Evolutionary conservation across 371 early-diverging fungal genomes (phyloP), one percentile per base, ranked within the genome.

Genomic region (Mucor piriformis): DNA sequence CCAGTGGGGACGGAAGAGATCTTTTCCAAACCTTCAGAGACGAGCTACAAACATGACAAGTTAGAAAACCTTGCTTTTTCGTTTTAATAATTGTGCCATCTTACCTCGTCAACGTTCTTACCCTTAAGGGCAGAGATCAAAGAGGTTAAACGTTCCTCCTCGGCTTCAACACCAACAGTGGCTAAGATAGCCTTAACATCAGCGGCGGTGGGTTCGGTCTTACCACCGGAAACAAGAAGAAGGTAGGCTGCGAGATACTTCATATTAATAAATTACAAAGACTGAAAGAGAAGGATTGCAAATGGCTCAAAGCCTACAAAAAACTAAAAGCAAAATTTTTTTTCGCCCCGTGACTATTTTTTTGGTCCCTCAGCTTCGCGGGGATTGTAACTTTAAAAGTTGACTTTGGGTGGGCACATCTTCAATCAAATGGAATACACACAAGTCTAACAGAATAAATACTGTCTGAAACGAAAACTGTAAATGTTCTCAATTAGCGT

Each of bases 181-280:
- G 87, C 73, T 69, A 98, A 87, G 72, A 98, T 86, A 66, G 77
- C 74, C 77, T 84, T 85, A 87, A 98, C 83, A 69, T 91, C 89
- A 48, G 70, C 82, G 67, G 89, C 91, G 67, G 91, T 69, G 69
- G 97, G 95, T 70, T 86, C 61, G 73, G 85, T 84, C 76, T 94
- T 92, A 69, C 93, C 93, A 81, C 92, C 95, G 78, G 90, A 85
- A 74, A 83, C 79, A 76, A 95, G 91, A 73, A 98, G 92, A 76
- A 98, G 88, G 91, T 95, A 97, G 73, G 98, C 94, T 67, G 95
- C 97, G 76, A 98, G 85, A 82, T 91, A 90, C 89, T 95, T 95
- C 98, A 96, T 97, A 42, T 32, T 64, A 33, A 47, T 40, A 55
- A 61, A 59, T 48, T 53, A 50, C 47, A 51, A 63, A 42, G 57